Evolutionary conservation across 202 grass and related monocot species (phyloP).

Genomic region (Saccharum hybrid): DNA sequence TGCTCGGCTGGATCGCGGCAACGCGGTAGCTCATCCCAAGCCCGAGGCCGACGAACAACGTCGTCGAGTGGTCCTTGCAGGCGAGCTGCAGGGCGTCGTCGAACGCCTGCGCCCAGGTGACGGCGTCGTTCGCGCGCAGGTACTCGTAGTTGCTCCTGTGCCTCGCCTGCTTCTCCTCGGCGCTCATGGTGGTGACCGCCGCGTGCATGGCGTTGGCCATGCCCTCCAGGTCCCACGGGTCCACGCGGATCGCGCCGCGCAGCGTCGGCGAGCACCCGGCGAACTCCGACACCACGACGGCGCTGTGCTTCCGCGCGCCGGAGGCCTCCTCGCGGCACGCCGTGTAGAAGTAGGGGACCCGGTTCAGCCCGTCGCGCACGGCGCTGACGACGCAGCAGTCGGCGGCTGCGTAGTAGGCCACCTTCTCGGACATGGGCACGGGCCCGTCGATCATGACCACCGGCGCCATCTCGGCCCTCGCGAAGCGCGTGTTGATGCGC

Average conservation of each 20-base stretch:
- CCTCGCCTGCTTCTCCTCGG: conserved; percentile 24
- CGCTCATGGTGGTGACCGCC: conserved; percentile 28
- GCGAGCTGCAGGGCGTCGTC: conserved; percentile 8
- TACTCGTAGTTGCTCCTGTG: conserved; percentile 30
- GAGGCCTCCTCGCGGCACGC: conserved; percentile 40
- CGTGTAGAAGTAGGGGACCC: conserved; percentile 47
- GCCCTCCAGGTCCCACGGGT: conserved; percentile 9
- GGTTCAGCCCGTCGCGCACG: conserved; percentile 53
- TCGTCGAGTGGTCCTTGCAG: neutral
- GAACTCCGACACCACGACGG: conserved; percentile 37
- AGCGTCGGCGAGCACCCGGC: conserved; percentile 32
- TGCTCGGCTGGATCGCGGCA: neutral
- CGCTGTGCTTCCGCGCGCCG: neutral
- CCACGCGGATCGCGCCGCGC: conserved; percentile 33
- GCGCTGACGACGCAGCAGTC: conserved; percentile 47
- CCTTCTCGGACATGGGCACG: conserved; percentile 40
- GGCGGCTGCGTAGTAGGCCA: conserved; percentile 45
- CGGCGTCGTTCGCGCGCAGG: conserved; percentile 25
- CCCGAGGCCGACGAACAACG: conserved; percentile 10
- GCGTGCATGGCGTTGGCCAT: conserved; percentile 15
- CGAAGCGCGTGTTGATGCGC: conserved; percentile 22
- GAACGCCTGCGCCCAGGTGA: conserved; percentile 23
- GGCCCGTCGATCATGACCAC: conserved; percentile 22
- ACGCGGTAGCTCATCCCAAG: conserved; percentile 35
- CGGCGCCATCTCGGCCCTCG: neutral